phyloP scores from a whole-genome alignment of 2,329 filamentous ascomycete species.

The Chaetomiaceae sp. region DNA sequence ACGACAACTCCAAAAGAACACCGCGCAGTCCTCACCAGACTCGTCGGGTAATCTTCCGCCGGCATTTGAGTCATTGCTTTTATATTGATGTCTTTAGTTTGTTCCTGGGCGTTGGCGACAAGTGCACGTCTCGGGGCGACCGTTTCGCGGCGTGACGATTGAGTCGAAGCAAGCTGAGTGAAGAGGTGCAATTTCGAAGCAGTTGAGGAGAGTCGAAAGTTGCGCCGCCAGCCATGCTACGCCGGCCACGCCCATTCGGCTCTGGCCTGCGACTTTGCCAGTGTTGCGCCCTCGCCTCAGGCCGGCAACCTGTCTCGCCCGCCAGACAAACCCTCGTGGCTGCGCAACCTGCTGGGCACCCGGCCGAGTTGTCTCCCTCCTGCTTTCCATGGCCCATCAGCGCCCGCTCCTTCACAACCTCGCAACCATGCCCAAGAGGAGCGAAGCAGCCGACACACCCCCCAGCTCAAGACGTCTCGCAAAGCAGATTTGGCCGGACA shows the following conservation, averaged over 20 bases:
- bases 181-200: too few relatives aligned
- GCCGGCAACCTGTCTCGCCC: constrained; percentile 18
- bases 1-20: too few relatives aligned
- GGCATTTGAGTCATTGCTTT: too few relatives aligned
- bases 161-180: too few relatives aligned
- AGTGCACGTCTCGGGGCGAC: too few relatives aligned
- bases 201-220: too few relatives aligned
- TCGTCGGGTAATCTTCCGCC: too few relatives aligned
- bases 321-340: constrained; percentile 23
- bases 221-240: constrained; percentile 13
- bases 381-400: constrained; percentile 6
- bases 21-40: too few relatives aligned
- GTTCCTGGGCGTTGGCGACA: too few relatives aligned
- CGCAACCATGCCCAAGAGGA: constrained; percentile 14
- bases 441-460: constrained; percentile 13
- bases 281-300: constrained; percentile 28
- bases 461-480: constrained; percentile 5
- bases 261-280: constrained; percentile 17
- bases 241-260: constrained; percentile 13
- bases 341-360: constrained; percentile 15
- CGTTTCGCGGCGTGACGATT: too few relatives aligned
- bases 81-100: too few relatives aligned
- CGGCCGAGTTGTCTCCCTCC: constrained; percentile 9
- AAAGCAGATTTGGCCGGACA: constrained; percentile 14
- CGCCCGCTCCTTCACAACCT: constrained; percentile 20